Evolutionary conservation across 1,284 basidiomycete species (phyloP), one percentile per base, ranked within the genome.

Genomic region (Tranzscheliella williamsii): DNA sequence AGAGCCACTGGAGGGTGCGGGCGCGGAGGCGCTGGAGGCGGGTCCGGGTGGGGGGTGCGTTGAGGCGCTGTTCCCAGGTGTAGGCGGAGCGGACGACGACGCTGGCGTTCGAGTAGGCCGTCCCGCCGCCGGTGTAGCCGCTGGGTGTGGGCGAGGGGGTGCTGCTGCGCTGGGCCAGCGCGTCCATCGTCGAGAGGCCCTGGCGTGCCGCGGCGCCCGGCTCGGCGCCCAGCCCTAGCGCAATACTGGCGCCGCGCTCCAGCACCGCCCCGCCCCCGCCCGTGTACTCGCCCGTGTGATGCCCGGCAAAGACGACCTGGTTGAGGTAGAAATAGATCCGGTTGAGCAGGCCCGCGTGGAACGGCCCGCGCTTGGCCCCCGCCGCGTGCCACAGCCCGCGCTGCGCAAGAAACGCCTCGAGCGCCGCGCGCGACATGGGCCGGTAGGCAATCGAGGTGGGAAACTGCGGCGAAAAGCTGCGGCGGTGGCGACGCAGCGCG

Each of bases 301-400:
- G 53, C 2, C 55, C 50, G 2, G 50, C 54, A 42, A 86, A 89
- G 4, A 84, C 83, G n/a, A 85, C 83, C 54, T 89, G 85, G 72
- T 89, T 87, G 70, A 90, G 79, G 16, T 86, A 83, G 33, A 88
- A 80, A 74, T 89, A 89, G 24, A 88, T 75, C 72, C 86, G 86
- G 78, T 90, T 90, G 54, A 90, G 73, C 53, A 88, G 81, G 1
- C 88, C 88, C 2, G 83, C 75, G 65, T 87, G 83, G 67, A 90
- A 84, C 60, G 85, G 85, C 17, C 60, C 60, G 32, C 79, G 79
- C 64, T 79, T 80, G 23, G 77, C 79, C 0, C 83, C 79, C 21
- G 78, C 80, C 36, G 79, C 81, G 29, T 82, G 81, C 44, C 85
- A 79, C 16, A 89, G 76, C 0, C 86, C 86, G 13, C 85, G 80